Evolutionary conservation across 176 grass and related monocot genomes (phyloP), one percentile per base, ranked within the genome.

Genomic region (Chrysopogon serrulatus): DNA sequence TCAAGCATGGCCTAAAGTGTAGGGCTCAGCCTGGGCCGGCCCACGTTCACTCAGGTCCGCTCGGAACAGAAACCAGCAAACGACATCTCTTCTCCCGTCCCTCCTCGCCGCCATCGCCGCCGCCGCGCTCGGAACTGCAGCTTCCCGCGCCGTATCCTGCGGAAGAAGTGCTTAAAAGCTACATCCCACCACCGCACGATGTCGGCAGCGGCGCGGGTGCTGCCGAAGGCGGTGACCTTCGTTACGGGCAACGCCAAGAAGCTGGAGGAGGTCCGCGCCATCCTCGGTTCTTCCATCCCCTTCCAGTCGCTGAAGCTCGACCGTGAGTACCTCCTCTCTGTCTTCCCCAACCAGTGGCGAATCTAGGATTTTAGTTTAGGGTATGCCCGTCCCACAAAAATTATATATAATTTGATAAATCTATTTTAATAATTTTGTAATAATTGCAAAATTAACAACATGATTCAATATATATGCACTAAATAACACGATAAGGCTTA

Each of bases 191-290:
- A 35, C 43, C 1, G 15, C 68, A 33, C 43, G 54, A 95, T 92
- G 93, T 71, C 90, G 74, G 65, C 82, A 71, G 82, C 77, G 83
- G 84, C 65, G 83, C 82, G 89, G 80, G 89, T 89, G 71, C 73
- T 95, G 33, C 89, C 91, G 28, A 90, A 94, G 79, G 91, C 96
- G 37, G 91, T 98, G 83, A 98, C 91, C 48, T 98, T 98, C 83
- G 93, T 98, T 23, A 98, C 96, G 21, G 96, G 96, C 26, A 98
- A 98, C 91, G 82, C 93, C 56, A 98, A 98, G 89, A 98, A 98
- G 91, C 93, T 98, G 68, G 96, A 95, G 87, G 93, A 98, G 68
- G 93, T 93, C 73, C 87, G 93, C 44, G 89, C 93, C 34, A 98
- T 95, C 77, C 89, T 95, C 56, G 96, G 89, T 77, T 49, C 86